These are phyloP conservation scores for Quercus tomentella DNA, from an alignment of 331 rosid genomes.

Conservation along the genomic window DNA sequence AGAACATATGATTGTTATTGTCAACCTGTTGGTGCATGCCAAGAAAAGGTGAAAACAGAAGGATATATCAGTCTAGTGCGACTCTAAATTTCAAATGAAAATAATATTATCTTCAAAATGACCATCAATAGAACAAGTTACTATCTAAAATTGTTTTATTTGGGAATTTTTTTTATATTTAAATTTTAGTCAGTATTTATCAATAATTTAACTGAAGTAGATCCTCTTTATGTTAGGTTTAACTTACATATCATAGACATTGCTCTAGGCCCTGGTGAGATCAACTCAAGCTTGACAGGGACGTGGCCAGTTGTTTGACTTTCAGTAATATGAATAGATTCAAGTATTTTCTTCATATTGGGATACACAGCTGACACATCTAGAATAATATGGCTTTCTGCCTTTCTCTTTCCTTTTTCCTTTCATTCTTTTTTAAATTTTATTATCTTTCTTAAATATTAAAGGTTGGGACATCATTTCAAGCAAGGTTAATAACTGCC, in stretches of 20 bases:
- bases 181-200: background rate
- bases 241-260: background rate
- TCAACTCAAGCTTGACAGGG: background rate
- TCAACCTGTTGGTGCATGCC: constrained; percentile 51
- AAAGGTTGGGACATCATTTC: background rate
- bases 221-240: background rate
- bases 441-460: background rate
- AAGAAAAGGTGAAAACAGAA: constrained; percentile 10
- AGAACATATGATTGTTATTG: constrained; percentile 82
- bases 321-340: too few species aligned
- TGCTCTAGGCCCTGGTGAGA: background rate
- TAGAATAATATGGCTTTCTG: background rate
- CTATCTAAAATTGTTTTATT: background rate
- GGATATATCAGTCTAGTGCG: constrained; percentile 1
- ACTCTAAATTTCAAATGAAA: background rate
- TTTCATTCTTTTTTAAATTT: background rate
- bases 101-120: background rate
- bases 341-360: background rate
- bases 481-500: background rate
- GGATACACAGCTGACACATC: background rate
- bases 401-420: background rate
- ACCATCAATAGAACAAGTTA: background rate
- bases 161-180: background rate
- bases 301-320: background rate
- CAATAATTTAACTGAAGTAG: background rate